Conservation (phyloP, 2,329 filamentous ascomycete species). For the Colletotrichum sp. region DNA sequence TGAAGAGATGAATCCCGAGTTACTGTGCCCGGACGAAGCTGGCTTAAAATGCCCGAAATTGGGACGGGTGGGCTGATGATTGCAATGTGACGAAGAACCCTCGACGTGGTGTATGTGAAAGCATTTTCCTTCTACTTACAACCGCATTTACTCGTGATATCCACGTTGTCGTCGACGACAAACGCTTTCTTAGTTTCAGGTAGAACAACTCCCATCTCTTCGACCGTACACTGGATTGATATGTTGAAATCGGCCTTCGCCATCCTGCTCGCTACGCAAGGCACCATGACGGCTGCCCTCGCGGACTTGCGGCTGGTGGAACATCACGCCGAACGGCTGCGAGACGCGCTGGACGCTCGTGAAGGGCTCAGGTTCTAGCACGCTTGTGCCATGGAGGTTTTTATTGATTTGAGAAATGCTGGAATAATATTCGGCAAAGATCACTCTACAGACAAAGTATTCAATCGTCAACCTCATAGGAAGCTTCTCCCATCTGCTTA, state of each 20-base stretch:
- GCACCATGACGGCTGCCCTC: no score
- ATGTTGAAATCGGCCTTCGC: no score
- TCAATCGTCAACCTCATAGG: no score
- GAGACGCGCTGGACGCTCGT: no score
- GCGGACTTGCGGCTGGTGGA: no score
- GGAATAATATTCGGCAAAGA: no score
- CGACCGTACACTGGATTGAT: no score
- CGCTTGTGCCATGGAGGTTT: neutral
- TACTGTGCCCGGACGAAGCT: neutral
- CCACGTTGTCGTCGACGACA: no score
- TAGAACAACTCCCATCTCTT: neutral
- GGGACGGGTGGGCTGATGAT: neutral
- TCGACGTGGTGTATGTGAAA: neutral
- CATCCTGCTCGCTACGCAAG: no score
- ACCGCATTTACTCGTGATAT: neutral
- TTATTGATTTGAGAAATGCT: neutral
- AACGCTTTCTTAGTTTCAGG: no score
- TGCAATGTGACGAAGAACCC: neutral
- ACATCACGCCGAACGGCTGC: neutral
- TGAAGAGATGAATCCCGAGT: rapidly evolving
- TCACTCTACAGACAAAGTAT: no score
- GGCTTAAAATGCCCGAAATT: neutral
- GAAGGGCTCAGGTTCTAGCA: rapidly evolving
- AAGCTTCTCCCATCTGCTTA: no score
- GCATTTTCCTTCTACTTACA: neutral